Conservation (phyloP, 192 early-diverging fungal genomes). For the Mortierella claussenii region DNA sequence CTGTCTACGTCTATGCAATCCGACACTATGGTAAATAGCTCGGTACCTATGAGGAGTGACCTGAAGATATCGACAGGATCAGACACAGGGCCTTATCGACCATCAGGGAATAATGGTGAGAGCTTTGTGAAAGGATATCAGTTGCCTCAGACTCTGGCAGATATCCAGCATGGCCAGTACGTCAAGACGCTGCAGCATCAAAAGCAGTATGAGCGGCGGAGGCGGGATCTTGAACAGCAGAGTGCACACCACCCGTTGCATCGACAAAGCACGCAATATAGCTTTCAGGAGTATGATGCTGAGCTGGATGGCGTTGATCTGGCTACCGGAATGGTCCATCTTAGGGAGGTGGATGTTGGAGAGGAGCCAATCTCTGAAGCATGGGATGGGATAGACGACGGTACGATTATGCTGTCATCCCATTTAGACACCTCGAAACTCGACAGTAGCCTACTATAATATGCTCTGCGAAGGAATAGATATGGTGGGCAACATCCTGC, state of each 20-base stretch:
- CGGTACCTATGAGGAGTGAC: background rate
- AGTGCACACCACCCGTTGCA: background rate
- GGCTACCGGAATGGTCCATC: constrained; percentile 16
- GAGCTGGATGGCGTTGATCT: constrained; percentile 13
- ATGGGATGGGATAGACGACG: background rate
- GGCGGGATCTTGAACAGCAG: background rate
- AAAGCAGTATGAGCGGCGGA: constrained; percentile 31
- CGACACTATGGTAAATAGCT: background rate
- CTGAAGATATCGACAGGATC: background rate
- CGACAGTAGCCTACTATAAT: background rate
- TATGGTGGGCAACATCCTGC: too few relatives aligned
- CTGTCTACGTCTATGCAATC: too few relatives aligned
- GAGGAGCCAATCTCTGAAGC: constrained; percentile 22
- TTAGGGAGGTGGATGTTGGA: constrained; percentile 32
- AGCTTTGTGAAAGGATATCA: constrained; percentile 8
- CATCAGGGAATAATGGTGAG: background rate
- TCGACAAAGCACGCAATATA: constrained; percentile 4
- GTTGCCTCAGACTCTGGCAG: constrained; percentile 17
- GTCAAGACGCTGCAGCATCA: constrained; percentile 23
- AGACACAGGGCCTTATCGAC: background rate
- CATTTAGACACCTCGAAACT: constrained; percentile 3
- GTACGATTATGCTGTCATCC: background rate
- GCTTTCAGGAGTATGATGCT: background rate
- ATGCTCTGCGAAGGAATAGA: too few relatives aligned
- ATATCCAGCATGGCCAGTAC: constrained; percentile 31